Base-by-base conservation (phyloP, 2,329 filamentous ascomycete genomes). In the Colletotrichum kahawae region DNA sequence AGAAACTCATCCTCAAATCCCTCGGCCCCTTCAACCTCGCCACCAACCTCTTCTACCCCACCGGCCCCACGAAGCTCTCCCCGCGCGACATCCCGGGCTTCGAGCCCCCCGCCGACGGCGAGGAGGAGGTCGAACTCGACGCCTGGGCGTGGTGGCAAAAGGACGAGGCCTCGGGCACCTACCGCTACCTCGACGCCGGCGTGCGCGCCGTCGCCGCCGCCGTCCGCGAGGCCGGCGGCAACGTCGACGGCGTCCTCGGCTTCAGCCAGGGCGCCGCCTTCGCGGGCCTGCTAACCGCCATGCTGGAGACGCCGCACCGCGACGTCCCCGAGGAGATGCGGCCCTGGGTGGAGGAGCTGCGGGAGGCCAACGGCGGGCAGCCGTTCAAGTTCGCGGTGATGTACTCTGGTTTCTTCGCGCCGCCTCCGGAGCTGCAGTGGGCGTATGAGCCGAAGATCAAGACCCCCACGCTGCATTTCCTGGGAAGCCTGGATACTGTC, bases 401-500 rank as follows among this genome's bases (percentile, higher is more conserved):
- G 6, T 98, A 97, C 83, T 94, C 92, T 21, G 95, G 95, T 0
- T 98, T 98, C 82, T 90, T 87, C 43, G 92, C 94, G 1, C 87
- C 90, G 3, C 90, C 91, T 48, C 83, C 87, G 18, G 84, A 90
- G 56, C 92, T 97, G 81, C 82, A 83, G 51, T 94, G 91, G 67
- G 82, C 84, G 63, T 97, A 95, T 81, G 90, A 95, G 78, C 95
- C 95, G 18, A 89, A 90, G 82, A 93, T 98, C 74, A 83, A 82
- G 77, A 98, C 96, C 75, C 94, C 95, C 0, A 91, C 94, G 77
- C 82, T 98, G 84, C 95, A 98, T 85, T 93, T 95, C 78, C 83
- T 98, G 31, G 96, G 96, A 1, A 93, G 92, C 69, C 86, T 98
- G 78, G 96, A 98, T 85, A 95, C 93, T 4, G 95, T 98, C 1